Percentiles rank a stretch among this genome's conserved stretches.
phyloP scores from a whole-genome alignment of 1,284 basidiomycete genomes.

The Sporisorium sorghi region DNA sequence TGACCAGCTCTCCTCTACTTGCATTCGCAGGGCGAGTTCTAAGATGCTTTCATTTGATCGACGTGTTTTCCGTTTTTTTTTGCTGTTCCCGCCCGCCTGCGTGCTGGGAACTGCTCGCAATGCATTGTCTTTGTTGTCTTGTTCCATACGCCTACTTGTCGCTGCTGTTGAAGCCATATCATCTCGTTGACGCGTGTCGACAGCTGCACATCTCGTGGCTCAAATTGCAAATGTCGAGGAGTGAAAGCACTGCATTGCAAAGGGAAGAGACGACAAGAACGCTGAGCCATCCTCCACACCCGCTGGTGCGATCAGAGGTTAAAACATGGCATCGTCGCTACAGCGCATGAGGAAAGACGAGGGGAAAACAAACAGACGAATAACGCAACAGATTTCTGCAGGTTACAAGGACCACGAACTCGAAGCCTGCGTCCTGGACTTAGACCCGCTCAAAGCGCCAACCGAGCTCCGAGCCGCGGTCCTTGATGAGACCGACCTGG shows the following conservation, averaged over 20 bases:
- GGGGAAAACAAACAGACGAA: background rate
- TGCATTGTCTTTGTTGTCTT: background rate
- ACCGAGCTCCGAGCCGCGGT: background rate
- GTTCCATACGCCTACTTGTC: background rate
- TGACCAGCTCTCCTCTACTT: background rate
- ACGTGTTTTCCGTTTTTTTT: background rate
- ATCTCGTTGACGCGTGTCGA: background rate
- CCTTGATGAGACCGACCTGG: background rate
- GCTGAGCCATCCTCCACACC: background rate
- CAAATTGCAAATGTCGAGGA: background rate
- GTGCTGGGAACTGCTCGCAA: background rate
- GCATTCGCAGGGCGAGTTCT: conserved; percentile 13
- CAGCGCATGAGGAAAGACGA: background rate
- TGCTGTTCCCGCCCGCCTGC: no score
- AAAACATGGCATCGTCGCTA: background rate
- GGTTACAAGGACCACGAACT: background rate
- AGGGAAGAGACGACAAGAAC: background rate
- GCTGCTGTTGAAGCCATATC: no score
- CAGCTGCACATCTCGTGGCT: background rate
- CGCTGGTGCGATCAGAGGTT: background rate
- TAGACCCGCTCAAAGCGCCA: conserved; percentile 1
- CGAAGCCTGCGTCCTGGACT: background rate
- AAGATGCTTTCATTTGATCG: conserved; percentile 4
- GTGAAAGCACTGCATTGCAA: conserved; percentile 5
- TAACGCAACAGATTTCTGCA: background rate